phyloP scores from a whole-genome alignment of 148 eudicot genomes.

The Vaccinium macrocarpon region DNA sequence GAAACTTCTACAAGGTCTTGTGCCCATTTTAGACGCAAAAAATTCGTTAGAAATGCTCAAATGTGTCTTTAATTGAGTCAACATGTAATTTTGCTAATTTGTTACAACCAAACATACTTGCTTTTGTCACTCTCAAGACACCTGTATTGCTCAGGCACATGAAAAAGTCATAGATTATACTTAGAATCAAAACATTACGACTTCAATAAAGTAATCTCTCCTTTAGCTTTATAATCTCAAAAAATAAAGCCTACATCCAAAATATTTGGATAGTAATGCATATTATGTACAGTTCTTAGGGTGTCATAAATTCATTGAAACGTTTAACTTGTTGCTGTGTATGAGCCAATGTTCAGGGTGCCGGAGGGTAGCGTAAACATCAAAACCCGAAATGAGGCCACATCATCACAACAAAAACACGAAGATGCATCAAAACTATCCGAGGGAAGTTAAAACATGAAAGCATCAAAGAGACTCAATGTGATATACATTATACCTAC shows the following conservation, averaged over 20 bases:
- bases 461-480: neutral
- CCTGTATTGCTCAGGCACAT: neutral
- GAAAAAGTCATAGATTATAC: neutral
- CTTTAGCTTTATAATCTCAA: neutral
- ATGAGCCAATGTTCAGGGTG: neutral
- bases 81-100: neutral
- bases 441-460: constrained; percentile 4
- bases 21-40: neutral
- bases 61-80: neutral
- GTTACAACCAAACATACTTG: neutral
- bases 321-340: neutral
- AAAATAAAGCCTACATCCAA: neutral
- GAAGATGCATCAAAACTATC: neutral
- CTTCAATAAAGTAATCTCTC: neutral
- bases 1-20: neutral
- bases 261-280: neutral
- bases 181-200: neutral
- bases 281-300: neutral
- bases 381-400: neutral
- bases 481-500: neutral
- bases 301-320: neutral
- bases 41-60: neutral
- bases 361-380: neutral
- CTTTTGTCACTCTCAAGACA: neutral
- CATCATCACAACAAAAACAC: neutral